Conservation (phyloP, 1,139 yeast species). For the Yamadazyma spencermartinsiae region DNA sequence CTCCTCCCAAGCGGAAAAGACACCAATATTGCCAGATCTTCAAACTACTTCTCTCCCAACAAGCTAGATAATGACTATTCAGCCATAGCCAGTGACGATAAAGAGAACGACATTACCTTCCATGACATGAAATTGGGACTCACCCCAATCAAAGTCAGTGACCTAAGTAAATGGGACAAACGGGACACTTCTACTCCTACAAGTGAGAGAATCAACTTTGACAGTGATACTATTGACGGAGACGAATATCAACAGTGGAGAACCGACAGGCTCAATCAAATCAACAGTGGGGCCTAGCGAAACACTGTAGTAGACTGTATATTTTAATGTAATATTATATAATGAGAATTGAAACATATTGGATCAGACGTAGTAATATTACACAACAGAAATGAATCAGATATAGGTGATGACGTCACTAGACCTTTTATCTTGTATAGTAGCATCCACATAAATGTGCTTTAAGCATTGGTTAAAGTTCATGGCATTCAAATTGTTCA, state of each 20-base stretch:
- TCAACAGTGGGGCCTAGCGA: slow-evolving; percentile 18
- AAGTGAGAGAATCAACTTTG: slow-evolving; percentile 22
- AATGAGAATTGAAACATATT: slow-evolving; percentile 1
- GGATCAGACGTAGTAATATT: neutral
- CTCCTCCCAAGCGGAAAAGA: slow-evolving; percentile 13
- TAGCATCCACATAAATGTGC: slow-evolving; percentile 17
- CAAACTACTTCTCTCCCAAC: slow-evolving; percentile 3
- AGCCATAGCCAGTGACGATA: slow-evolving; percentile 19
- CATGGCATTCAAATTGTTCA: slow-evolving; percentile 16
- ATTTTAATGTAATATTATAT: slow-evolving; percentile 3
- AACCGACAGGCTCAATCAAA: slow-evolving; percentile 37
- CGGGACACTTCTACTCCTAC: slow-evolving; percentile 17
- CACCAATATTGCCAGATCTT: slow-evolving; percentile 1
- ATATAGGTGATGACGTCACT: slow-evolving; percentile 14
- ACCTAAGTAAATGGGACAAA: slow-evolving; percentile 10
- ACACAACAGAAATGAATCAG: slow-evolving; percentile 2
- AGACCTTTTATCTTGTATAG: slow-evolving; percentile 8
- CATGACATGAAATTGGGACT: slow-evolving; percentile 16
- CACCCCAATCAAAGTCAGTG: slow-evolving; percentile 23
- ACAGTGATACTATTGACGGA: slow-evolving; percentile 41
- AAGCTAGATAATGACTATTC: slow-evolving; percentile 7
- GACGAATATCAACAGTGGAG: slow-evolving; percentile 47
- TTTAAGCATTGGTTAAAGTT: slow-evolving; percentile 14
- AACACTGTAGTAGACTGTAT: neutral
- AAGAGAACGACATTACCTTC: slow-evolving; percentile 8